Evolutionary conservation across 768 basidiomycete species (phyloP), one percentile per base, ranked within the genome.

Genomic region (Boletus pseudopeckii): DNA sequence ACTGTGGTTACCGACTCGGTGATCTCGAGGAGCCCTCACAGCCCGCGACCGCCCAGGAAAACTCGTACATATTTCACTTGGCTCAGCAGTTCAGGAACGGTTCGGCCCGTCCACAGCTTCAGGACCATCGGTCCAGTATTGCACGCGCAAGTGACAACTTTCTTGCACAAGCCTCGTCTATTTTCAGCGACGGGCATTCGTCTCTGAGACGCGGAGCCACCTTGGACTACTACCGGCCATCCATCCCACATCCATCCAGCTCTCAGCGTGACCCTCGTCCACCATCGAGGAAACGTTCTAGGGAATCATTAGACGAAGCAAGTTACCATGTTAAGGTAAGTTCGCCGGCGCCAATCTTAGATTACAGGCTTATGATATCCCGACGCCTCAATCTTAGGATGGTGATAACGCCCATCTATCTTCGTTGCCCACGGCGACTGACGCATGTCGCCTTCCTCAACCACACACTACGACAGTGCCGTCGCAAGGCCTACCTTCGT

Each of bases 101-200:
- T 7, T 52, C 57, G 14, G 47, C 34, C 2, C 66, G 67, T 45
- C 49, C 64, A n/a, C 66, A 63, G 8, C 52, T 53, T 9, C 65
- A 70, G 50, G 71, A 71, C 52, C 57, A 70, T 51, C 64, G 71
- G 18, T 63, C 66, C 14, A 66, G 57, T 48, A 71, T 70, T 5
- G 68, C 69, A 37, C 66, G 64, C 22, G 70, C 65, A 5, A 71
- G 71, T 52, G 68, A 70, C 56, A 60, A 53, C 34, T 70, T 71
- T 58, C 68, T 69, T 28, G 59, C 69, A 28, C 67, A 68, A 48
- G 71, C 55, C 20, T 71, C 71, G 0, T 66, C 68, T 7, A 57
- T 72, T 50, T 67, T 66, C 43, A 64, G 56, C 20, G 69, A 62
- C 15, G 61, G 60, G 5, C 53, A 59, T 51, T 56, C 62, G 22